Evolutionary conservation across 2,329 filamentous ascomycete species (phyloP).

Genomic region (Arthrobotrys sinensis): DNA sequence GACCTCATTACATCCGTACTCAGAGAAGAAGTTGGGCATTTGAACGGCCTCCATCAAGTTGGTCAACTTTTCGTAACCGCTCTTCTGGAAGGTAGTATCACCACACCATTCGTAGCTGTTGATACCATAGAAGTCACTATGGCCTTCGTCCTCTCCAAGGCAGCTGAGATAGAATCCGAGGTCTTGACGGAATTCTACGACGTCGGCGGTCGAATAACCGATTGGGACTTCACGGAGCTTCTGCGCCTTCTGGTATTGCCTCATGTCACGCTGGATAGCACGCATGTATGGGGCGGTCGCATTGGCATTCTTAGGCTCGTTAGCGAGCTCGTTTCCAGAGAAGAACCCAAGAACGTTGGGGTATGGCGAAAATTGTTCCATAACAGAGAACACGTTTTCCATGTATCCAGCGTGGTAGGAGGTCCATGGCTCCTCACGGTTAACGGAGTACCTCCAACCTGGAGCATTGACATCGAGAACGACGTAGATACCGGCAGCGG

Average conservation of each 20-base stretch:
- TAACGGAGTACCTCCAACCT: slow-evolving; percentile 60
- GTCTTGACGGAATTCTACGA: slow-evolving; percentile 70
- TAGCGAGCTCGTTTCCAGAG: slow-evolving; percentile 79
- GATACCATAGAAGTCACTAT: slow-evolving; percentile 67
- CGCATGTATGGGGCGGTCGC: slow-evolving; percentile 68
- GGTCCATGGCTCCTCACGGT: slow-evolving; percentile 64
- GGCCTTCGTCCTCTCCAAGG: slow-evolving; percentile 68
- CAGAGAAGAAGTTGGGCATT: slow-evolving; percentile 85
- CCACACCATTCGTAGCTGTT: slow-evolving; percentile 80
- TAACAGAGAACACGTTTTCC: slow-evolving; percentile 68
- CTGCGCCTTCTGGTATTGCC: slow-evolving; percentile 77
- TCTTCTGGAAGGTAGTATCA: slow-evolving; percentile 75
- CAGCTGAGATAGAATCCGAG: slow-evolving; percentile 65
- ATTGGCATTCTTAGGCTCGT: slow-evolving; percentile 75
- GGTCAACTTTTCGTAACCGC: slow-evolving; percentile 77
- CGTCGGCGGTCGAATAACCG: slow-evolving; percentile 79
- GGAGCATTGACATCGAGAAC: slow-evolving; percentile 58
- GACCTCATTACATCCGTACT: slow-evolving; percentile 82
- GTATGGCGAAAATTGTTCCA: slow-evolving; percentile 78
- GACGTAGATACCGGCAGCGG: slow-evolving; percentile 64
- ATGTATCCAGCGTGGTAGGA: slow-evolving; percentile 64
- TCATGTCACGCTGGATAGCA: slow-evolving; percentile 78
- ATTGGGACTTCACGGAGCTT: slow-evolving; percentile 75
- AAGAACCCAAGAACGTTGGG: slow-evolving; percentile 79
- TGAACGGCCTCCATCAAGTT: slow-evolving; percentile 76